Evolutionary conservation across 2,329 filamentous ascomycete genomes (phyloP).

Genomic region (Claviceps quebecensis): DNA sequence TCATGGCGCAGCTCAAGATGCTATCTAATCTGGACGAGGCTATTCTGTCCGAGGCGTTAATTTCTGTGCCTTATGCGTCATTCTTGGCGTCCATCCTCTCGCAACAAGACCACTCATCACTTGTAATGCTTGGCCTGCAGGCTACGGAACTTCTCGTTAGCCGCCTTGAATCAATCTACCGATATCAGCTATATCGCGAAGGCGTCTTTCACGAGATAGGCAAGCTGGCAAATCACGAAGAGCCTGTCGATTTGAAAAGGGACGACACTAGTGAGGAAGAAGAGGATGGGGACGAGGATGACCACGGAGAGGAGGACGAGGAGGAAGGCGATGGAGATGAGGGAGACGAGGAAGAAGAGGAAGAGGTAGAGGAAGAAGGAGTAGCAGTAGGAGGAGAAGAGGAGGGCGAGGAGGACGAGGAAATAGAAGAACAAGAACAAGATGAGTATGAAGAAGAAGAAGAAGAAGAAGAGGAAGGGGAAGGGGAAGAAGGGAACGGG

Average conservation of each 20-base stretch:
- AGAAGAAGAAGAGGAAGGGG: not conserved
- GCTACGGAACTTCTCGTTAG: constrained; percentile 78
- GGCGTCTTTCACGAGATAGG: constrained; percentile 86
- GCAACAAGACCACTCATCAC: constrained; percentile 78
- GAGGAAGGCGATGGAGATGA: constrained; percentile 3
- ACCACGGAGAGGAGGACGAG: constrained; percentile 13
- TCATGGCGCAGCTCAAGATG: constrained; percentile 96
- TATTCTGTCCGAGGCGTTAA: constrained; percentile 74
- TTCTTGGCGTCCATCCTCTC: constrained; percentile 91
- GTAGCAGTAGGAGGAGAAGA: constrained; percentile 11
- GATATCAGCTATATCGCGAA: constrained; percentile 93
- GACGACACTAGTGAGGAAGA: constrained; percentile 8
- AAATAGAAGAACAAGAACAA: constrained; percentile 11
- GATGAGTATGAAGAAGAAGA: constrained; percentile 11
- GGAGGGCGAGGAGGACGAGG: constrained; percentile 5
- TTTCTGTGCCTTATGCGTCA: constrained; percentile 84
- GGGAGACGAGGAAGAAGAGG: constrained; percentile 9
- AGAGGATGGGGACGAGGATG: constrained; percentile 6
- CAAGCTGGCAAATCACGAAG: constrained; percentile 51
- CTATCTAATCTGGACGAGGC: constrained; percentile 80
- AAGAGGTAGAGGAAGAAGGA: constrained; percentile 7
- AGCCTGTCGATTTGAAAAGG: constrained; percentile 6
- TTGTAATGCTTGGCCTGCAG: constrained; percentile 78
- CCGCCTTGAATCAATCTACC: constrained; percentile 75
- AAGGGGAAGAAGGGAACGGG: constrained; percentile 1